phyloP scores from a whole-genome alignment of 768 basidiomycete genomes.

The Tylopilus balloui region DNA sequence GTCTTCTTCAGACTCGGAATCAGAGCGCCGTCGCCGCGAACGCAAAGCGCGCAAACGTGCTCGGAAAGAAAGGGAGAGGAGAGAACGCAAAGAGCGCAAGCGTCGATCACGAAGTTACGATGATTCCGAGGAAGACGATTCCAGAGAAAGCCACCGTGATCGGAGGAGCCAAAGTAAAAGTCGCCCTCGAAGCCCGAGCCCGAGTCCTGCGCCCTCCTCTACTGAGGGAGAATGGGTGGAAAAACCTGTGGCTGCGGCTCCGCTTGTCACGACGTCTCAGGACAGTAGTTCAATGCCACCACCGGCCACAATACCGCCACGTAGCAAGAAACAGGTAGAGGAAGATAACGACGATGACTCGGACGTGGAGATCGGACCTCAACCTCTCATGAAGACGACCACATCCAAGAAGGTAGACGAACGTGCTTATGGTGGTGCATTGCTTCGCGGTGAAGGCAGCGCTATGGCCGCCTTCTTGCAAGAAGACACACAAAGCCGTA shows the following conservation, averaged over 20 bases:
- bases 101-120: conserved; percentile 37
- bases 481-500: conserved; percentile 79
- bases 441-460: conserved; percentile 91
- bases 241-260: conserved; percentile 37
- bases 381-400: conserved; percentile 48
- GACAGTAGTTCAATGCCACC: conserved; percentile 23
- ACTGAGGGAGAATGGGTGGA: conserved; percentile 70
- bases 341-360: conserved; percentile 36
- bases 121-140: conserved; percentile 34
- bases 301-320: conserved; percentile 17
- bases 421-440: conserved; percentile 82
- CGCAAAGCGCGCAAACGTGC: conserved; percentile 57
- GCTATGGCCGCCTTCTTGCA: conserved; percentile 97
- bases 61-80: conserved; percentile 46
- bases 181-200: conserved; percentile 32
- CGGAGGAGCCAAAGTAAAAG: conserved; percentile 32
- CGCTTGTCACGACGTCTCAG: conserved; percentile 25
- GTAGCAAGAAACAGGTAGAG: conserved; percentile 14
- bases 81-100: conserved; percentile 34
- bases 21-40: conserved; percentile 52
- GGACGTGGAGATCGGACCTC: conserved; percentile 76
- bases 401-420: conserved; percentile 63
- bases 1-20: conserved; percentile 45
- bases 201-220: conserved; percentile 31
- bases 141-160: conserved; percentile 22